These are phyloP conservation scores for Acer saccharum DNA, from an alignment of 345 rosid genomes.

Conservation along the genomic window DNA sequence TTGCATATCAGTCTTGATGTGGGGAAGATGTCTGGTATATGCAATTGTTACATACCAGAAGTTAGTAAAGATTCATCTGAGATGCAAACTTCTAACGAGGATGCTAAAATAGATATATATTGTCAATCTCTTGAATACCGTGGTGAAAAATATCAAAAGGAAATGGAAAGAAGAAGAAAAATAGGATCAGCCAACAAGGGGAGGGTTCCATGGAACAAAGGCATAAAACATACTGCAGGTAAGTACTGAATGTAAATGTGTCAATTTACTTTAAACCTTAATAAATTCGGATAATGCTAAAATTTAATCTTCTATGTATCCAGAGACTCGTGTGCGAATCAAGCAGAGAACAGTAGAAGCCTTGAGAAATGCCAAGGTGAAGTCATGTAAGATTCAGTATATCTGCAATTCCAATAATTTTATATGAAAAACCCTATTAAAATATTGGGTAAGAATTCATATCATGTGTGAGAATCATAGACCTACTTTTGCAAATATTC, in stretches of 20 bases:
- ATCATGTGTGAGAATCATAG: constrained; percentile 2
- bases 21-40: constrained; percentile 20
- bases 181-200: constrained; percentile 79
- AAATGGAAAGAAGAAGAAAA: constrained; percentile 57
- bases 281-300: constrained; percentile 17
- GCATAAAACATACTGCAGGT: constrained; percentile 73
- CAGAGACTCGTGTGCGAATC: constrained; percentile 77
- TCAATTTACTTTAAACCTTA: constrained; percentile 2
- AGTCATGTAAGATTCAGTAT: constrained; percentile 66
- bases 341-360: constrained; percentile 84
- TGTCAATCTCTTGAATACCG: constrained; percentile 15
- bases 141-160: constrained; percentile 28
- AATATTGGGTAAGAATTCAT: constrained; percentile 6
- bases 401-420: constrained; percentile 21
- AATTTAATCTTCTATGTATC: constrained; percentile 16
- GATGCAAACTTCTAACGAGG: constrained; percentile 23
- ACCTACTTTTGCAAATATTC: constrained; percentile 2
- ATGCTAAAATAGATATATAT: constrained; percentile 14
- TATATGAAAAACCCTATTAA: constrained; percentile 5
- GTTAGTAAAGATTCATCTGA: constrained; percentile 17
- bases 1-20: constrained; percentile 25
- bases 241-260: constrained; percentile 11
- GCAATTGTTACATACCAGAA: constrained; percentile 24
- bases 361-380: constrained; percentile 93
- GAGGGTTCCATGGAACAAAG: constrained; percentile 87